phyloP scores from a whole-genome alignment of 345 rosid genomes.

The Moringa oleifera region DNA sequence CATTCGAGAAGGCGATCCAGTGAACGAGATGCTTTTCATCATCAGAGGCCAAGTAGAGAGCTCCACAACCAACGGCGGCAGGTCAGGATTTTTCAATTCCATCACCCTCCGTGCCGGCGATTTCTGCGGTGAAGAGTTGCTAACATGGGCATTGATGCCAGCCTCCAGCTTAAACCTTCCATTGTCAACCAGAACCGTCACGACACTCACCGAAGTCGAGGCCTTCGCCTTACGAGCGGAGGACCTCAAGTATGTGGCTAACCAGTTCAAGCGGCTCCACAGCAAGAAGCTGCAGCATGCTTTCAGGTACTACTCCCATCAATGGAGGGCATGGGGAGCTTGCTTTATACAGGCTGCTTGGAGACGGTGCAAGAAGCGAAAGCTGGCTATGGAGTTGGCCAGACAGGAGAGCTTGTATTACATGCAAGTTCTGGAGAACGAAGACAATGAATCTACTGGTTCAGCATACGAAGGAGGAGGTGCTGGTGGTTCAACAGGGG shows the following conservation, averaged over 20 bases:
- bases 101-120: conserved; percentile 68
- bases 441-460: conserved; percentile 7
- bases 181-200: conserved; percentile 64
- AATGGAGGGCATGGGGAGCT: conserved; percentile 88
- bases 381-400: conserved; percentile 58
- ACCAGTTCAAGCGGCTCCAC: conserved; percentile 77
- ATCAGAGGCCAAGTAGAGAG: conserved; percentile 88
- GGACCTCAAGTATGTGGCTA: conserved; percentile 71
- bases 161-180: conserved; percentile 48
- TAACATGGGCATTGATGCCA: conserved; percentile 80
- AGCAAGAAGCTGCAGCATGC: conserved; percentile 91
- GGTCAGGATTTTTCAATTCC: conserved; percentile 73
- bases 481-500: conserved; percentile 14
- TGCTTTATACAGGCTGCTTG: conserved; percentile 73
- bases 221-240: conserved; percentile 73
- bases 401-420: conserved; percentile 41
- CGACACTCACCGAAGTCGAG: conserved; percentile 56
- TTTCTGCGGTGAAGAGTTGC: conserved; percentile 84
- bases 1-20: conserved; percentile 80
- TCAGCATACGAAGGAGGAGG: background rate
- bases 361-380: conserved; percentile 57
- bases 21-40: conserved; percentile 80
- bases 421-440: conserved; percentile 12
- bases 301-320: conserved; percentile 90
- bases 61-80: conserved; percentile 81